Evolutionary conservation across 1,139 yeast species (phyloP).

Genomic region (Yamadazyma triangularis): DNA sequence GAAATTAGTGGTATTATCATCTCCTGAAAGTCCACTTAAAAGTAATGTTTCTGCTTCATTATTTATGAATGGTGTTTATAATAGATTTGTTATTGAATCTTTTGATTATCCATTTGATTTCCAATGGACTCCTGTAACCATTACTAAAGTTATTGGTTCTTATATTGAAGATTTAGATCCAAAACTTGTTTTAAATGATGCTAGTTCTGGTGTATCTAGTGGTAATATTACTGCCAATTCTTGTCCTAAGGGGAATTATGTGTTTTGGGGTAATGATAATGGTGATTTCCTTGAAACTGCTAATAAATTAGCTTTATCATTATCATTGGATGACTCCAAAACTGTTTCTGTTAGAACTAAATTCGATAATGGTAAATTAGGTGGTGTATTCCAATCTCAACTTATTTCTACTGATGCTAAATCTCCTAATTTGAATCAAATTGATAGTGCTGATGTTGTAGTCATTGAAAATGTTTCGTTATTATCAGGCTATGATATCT

Average conservation of each 20-base stretch:
- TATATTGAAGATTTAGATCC: slow-evolving; percentile 36
- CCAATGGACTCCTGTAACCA: slow-evolving; percentile 55
- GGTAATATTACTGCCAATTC: slow-evolving; percentile 34
- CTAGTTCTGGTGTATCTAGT: slow-evolving; percentile 6
- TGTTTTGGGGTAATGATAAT: slow-evolving; percentile 69
- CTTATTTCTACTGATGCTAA: slow-evolving; percentile 39
- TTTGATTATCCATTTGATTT: slow-evolving; percentile 49
- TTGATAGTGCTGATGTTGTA: slow-evolving; percentile 59
- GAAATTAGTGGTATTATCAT: slow-evolving; percentile 56
- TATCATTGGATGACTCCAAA: slow-evolving; percentile 61
- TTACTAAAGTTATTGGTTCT: slow-evolving; percentile 44
- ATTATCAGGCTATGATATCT: slow-evolving; percentile 54
- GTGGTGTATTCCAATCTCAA: slow-evolving; percentile 82
- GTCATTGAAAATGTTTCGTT: slow-evolving; percentile 57
- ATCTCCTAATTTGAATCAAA: slow-evolving; percentile 26
- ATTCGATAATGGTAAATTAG: slow-evolving; percentile 66
- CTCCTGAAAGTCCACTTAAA: slow-evolving; percentile 42
- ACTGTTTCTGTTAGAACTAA: slow-evolving; percentile 55
- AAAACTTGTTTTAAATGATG: slow-evolving; percentile 10
- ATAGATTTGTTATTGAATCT: slow-evolving; percentile 42
- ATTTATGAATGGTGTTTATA: slow-evolving; percentile 47
- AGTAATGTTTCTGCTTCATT: slow-evolving; percentile 73
- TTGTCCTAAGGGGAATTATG: slow-evolving; percentile 46
- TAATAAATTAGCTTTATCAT: slow-evolving; percentile 63
- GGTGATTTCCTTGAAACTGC: slow-evolving; percentile 54